Evolutionary conservation across 345 rosid genomes (phyloP), one percentile per base, ranked within the genome.

Genomic region (Geranium rotundifolium): DNA sequence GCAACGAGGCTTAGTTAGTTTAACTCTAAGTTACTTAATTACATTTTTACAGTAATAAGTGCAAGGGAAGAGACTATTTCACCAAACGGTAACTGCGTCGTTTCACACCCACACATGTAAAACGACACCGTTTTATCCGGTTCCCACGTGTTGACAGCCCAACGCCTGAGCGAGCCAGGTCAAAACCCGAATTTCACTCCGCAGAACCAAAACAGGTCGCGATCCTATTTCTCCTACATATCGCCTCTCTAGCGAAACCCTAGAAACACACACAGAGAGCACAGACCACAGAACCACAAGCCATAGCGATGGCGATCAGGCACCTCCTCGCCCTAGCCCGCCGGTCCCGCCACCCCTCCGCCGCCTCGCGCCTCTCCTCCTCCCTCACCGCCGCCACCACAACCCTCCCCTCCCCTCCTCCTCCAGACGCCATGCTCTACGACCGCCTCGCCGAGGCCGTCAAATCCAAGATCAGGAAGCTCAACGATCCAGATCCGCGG

Each of bases 401-500:
- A 23, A 29, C 76, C 2, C 68, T 69, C 27, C 78, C 74, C 17
- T 69, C 84, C 2, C 89, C 95, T 0, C 85, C 90, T 1, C 73
- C 91, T 14, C 87, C 88, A 7, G 60, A 73, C 46, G 78, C 76
- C 78, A 90, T 88, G 96, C 74, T 83, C 63, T 88, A 95, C 76
- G 99, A 95, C 66, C 91, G 81, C n/a, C 73, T 88, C 0, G 87
- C 99, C 0, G 86, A 79, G 72, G 61, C 73, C 7, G 79, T 85
- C n/a, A 90, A 82, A 54, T 56, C 72, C 10, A 90, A 87, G 73
- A 67, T 95, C 61, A 78, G 78, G 74, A 64, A 64, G 58, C 95
- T 95, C 0, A 96, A 88, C 63, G 84, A 80, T 29, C 91, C 97
- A 2, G 93, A 95, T 76, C 82, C 78, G 49, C 73, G 96, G n/a